Evolutionary conservation across 768 basidiomycete genomes (phyloP), one percentile per base, ranked within the genome.

Genomic region (Paxillus involutus): DNA sequence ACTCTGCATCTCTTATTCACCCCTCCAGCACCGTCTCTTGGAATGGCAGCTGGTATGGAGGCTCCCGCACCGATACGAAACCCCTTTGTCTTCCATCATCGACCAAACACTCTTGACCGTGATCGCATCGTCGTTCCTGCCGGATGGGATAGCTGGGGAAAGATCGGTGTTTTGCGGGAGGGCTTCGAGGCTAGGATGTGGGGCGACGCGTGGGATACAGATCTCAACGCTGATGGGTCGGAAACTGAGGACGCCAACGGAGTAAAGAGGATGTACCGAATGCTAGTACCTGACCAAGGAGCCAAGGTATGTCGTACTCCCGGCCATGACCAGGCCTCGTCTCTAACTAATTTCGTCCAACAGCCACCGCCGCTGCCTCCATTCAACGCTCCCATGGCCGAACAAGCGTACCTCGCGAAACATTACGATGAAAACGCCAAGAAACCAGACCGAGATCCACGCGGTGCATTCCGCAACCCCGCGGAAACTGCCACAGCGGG

Each of bases 61-160:
- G 69, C 71, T 11, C 66, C 74, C 0, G 72, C 77, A 17, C 84
- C 88, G 6, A 74, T 76, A 26, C 84, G 87, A 37, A 91, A 91
- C 62, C 83, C 86, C 2, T 97, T 98, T 73, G 87, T 92, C 0
- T 98, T 97, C 71, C 73, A 79, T 3, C 83, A 91, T 51, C 88
- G 89, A 59, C 88, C 97, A 2, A 98, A 98, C 66, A 88, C 91
- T 0, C 76, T 98, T 44, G 97, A 98, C 67, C 85, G 97, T 32
- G 95, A 98, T 64, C 86, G 84, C 12, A 88, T 98, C 48, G 83
- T 97, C 42, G 85, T 98, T 6, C 97, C 96, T 1, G 83, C 92
- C 2, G 97, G 97, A 1, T 99, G 97, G 97, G 97, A 98, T 66
- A 92, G 90, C 60, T 97, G 93, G 91, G 94, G 95, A 0, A 98